phyloP scores from a whole-genome alignment of 169 alveolate genomes.

The Theileria annulata region DNA sequence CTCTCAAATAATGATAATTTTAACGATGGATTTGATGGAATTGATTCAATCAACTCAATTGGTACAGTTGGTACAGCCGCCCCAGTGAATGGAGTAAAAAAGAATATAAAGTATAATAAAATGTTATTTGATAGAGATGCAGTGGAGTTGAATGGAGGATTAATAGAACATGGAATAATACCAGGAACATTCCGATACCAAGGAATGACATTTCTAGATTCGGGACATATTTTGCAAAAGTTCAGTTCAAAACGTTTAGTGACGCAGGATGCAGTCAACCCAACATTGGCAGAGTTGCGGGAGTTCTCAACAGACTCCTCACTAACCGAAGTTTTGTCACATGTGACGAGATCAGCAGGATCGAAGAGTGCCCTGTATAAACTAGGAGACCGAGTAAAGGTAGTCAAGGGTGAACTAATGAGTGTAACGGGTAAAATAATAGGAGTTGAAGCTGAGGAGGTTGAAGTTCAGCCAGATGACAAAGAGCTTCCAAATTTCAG shows the following conservation, averaged over 20 bases:
- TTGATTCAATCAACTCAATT: not conserved
- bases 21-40: not conserved
- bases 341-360: constrained; percentile 38
- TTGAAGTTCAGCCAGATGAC: constrained; percentile 78
- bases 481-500: constrained; percentile 72
- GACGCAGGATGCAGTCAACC: constrained; percentile 73
- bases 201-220: constrained; percentile 80
- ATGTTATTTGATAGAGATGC: constrained; percentile 79
- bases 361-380: constrained; percentile 69
- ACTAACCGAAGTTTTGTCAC: constrained; percentile 26
- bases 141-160: constrained; percentile 81
- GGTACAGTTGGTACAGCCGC: not conserved
- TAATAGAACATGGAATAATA: constrained; percentile 79
- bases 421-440: constrained; percentile 77
- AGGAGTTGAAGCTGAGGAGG: constrained; percentile 67
- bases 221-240: constrained; percentile 78
- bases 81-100: constrained; percentile 1
- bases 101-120: constrained; percentile 66
- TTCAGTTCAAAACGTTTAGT: constrained; percentile 74
- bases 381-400: constrained; percentile 79
- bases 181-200: constrained; percentile 84
- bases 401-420: constrained; percentile 76
- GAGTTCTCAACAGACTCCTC: constrained; percentile 74
- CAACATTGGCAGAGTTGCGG: constrained; percentile 79
- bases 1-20: not conserved